These are phyloP conservation scores for Neurospora tetraspora DNA, from an alignment of 495 filamentous ascomycete genomes.

Conservation along the genomic window DNA sequence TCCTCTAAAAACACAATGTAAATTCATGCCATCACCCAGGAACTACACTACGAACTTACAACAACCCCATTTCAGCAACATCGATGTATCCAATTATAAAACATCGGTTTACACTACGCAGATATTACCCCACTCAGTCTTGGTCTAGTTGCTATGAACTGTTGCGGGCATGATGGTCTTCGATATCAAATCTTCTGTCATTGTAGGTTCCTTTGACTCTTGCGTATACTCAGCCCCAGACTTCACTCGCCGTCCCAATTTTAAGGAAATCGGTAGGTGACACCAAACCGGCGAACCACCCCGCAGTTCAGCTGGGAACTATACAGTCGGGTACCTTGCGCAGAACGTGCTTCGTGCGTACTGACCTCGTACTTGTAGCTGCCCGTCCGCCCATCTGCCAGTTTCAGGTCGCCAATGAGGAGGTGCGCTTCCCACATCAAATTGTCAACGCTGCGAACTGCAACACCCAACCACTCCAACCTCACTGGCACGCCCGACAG, in stretches of 20 bases:
- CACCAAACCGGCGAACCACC: not conserved
- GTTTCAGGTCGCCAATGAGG: not conserved
- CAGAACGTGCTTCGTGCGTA: not conserved
- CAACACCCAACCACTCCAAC: not conserved
- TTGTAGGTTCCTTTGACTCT: not conserved
- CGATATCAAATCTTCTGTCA: not conserved
- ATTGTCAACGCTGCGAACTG: not conserved
- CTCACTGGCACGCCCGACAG: not conserved
- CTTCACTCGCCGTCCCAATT: not conserved
- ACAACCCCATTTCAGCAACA: not conserved
- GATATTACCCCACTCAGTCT: not conserved
- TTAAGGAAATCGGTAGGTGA: not conserved
- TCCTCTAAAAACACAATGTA: not conserved
- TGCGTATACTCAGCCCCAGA: not conserved
- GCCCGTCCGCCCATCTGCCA: not conserved
- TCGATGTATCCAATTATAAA: not conserved
- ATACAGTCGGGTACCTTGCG: not conserved
- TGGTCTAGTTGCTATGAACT: not conserved
- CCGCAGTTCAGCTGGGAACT: not conserved
- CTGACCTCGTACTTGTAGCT: not conserved
- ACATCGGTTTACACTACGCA: not conserved
- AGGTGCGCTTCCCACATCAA: not conserved
- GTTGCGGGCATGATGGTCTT: not conserved
- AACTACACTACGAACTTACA: not conserved
- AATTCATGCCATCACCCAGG: not conserved